phyloP scores from a whole-genome alignment of 78 protist species.

The Pigoraptor vietnamica region DNA sequence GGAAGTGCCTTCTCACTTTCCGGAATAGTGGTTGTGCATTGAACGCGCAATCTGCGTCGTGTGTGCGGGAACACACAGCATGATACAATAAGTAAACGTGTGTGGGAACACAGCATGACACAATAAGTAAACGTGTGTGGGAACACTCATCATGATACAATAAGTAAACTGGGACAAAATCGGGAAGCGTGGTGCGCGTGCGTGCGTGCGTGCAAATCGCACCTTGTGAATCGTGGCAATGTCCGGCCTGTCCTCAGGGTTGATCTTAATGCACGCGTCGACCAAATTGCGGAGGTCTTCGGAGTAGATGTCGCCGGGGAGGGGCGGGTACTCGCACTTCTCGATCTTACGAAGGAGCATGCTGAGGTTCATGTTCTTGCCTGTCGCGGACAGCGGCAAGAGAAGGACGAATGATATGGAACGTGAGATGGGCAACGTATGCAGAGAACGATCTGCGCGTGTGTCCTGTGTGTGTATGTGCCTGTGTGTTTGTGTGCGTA shows the following conservation, averaged over 20 bases:
- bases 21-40: background rate
- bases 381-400: no score
- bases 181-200: no score
- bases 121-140: background rate
- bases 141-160: background rate
- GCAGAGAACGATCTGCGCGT: no score
- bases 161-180: no score
- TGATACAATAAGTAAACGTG: background rate
- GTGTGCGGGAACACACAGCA: background rate
- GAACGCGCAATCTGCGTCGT: background rate
- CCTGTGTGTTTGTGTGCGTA: no score
- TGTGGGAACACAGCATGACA: background rate
- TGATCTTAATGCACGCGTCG: background rate
- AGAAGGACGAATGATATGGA: no score
- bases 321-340: constrained; percentile 25
- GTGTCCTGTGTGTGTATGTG: no score
- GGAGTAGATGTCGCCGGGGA: constrained; percentile 1
- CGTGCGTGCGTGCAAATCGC: no score
- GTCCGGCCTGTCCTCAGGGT: background rate
- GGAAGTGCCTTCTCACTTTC: no score
- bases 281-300: background rate
- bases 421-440: no score
- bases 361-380: background rate
- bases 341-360: constrained; percentile 1
- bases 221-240: background rate